These are phyloP conservation scores for Amphichorda felina DNA, from an alignment of 2,329 filamentous ascomycete genomes.

Conservation along the genomic window DNA sequence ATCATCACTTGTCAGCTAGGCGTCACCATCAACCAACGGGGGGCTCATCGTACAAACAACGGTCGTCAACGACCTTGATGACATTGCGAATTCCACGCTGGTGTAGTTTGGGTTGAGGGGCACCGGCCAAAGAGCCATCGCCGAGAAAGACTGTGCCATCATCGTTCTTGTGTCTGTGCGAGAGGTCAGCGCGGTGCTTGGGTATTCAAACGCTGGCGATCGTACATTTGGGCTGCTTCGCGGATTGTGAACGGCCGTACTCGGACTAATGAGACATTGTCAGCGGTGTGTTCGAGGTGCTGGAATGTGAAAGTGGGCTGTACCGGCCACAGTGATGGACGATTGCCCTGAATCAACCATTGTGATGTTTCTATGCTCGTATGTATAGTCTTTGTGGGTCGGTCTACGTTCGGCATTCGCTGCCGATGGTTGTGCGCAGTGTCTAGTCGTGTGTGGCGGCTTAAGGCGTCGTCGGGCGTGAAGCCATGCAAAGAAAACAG, in stretches of 20 bases:
- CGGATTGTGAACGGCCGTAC: slow-evolving; percentile 70
- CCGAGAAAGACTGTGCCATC: slow-evolving; percentile 90
- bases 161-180: slow-evolving; percentile 50
- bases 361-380: slow-evolving; percentile 1
- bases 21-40: too few species aligned
- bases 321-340: slow-evolving; percentile 49
- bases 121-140: slow-evolving; percentile 85
- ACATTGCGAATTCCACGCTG: slow-evolving; percentile 82
- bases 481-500: too few species aligned
- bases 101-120: slow-evolving; percentile 71
- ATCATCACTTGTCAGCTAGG: not conserved
- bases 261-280: slow-evolving; percentile 40
- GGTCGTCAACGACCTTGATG: slow-evolving; percentile 92
- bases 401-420: not conserved
- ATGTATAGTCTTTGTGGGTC: not conserved
- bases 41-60: slow-evolving; percentile 70
- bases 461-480: too few species aligned
- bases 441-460: too few species aligned
- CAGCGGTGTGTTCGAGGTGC: slow-evolving; percentile 9
- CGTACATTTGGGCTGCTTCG: slow-evolving; percentile 83
- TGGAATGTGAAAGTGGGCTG: slow-evolving; percentile 1
- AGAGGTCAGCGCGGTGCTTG: not conserved
- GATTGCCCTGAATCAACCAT: slow-evolving; percentile 25
- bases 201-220: slow-evolving; percentile 1
- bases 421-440: too few species aligned